These are phyloP conservation scores for Pichia sp. DNA, from an alignment of 1,139 yeast species.

Conservation along the genomic window DNA sequence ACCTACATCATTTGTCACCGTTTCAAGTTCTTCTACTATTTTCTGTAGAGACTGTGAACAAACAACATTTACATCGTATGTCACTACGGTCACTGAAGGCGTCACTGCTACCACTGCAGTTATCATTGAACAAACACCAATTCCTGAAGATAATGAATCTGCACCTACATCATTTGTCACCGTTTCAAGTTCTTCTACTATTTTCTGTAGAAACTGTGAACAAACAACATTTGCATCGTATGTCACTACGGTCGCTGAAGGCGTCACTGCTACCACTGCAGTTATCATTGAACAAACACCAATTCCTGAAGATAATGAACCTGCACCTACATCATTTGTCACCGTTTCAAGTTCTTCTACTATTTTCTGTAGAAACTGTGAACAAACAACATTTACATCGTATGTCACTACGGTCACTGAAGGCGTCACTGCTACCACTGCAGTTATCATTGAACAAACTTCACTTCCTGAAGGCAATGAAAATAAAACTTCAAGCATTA, in stretches of 20 bases:
- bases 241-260: background rate
- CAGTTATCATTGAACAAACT: too few species aligned
- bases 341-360: background rate
- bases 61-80: background rate
- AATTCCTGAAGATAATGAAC: background rate
- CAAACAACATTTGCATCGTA: background rate
- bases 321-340: background rate
- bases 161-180: background rate
- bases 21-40: background rate
- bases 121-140: too few species aligned
- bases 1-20: background rate
- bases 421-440: background rate
- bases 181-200: background rate
- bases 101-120: background rate
- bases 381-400: background rate
- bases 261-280: background rate
- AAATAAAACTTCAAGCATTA: too few species aligned
- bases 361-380: background rate
- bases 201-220: background rate
- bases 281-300: too few species aligned
- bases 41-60: background rate
- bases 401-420: background rate
- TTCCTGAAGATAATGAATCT: background rate
- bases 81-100: background rate
- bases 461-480: background rate